phyloP scores from a whole-genome alignment of 495 filamentous ascomycete species.

The Xylaria intraflava region DNA sequence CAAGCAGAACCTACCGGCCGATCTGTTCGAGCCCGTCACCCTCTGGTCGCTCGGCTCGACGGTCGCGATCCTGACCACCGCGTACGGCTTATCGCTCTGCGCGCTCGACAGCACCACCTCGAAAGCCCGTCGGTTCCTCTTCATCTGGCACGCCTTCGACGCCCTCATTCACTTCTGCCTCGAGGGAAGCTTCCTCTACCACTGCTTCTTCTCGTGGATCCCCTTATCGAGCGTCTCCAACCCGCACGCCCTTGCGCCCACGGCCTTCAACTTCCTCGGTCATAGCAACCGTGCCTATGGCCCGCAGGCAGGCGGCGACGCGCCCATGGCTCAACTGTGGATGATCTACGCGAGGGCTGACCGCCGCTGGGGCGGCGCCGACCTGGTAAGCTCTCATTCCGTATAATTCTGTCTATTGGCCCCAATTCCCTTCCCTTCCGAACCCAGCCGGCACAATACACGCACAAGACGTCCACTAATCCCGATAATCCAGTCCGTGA shows the following conservation, averaged over 20 bases:
- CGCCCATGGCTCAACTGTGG: slow-evolving; percentile 68
- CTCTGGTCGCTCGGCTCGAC: slow-evolving; percentile 47
- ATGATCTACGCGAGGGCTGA: slow-evolving; percentile 92
- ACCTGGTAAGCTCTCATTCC: slow-evolving; percentile 45
- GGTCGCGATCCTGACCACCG: slow-evolving; percentile 39
- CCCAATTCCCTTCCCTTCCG: not conserved
- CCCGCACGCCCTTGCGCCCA: slow-evolving; percentile 24
- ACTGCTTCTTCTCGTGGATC: slow-evolving; percentile 76
- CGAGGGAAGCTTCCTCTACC: slow-evolving; percentile 85
- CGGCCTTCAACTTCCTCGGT: slow-evolving; percentile 39
- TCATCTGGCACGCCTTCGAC: slow-evolving; percentile 94
- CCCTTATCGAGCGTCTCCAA: slow-evolving; percentile 29
- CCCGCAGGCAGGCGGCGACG: slow-evolving; percentile 54
- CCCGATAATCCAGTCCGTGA: slow-evolving; percentile 58
- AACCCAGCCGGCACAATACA: too few relatives aligned
- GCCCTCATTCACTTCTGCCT: slow-evolving; percentile 81
- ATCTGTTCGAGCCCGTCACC: slow-evolving; percentile 49
- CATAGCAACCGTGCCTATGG: slow-evolving; percentile 59
- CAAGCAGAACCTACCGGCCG: slow-evolving; percentile 26
- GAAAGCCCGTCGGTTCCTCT: slow-evolving; percentile 56
- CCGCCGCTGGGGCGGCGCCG: slow-evolving; percentile 69
- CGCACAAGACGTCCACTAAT: too few relatives aligned
- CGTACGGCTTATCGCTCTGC: slow-evolving; percentile 39
- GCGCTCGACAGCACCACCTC: slow-evolving; percentile 35
- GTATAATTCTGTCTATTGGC: not conserved